Evolutionary conservation across 208 protist species (phyloP).

Genomic region (Crithidia thermophila): DNA sequence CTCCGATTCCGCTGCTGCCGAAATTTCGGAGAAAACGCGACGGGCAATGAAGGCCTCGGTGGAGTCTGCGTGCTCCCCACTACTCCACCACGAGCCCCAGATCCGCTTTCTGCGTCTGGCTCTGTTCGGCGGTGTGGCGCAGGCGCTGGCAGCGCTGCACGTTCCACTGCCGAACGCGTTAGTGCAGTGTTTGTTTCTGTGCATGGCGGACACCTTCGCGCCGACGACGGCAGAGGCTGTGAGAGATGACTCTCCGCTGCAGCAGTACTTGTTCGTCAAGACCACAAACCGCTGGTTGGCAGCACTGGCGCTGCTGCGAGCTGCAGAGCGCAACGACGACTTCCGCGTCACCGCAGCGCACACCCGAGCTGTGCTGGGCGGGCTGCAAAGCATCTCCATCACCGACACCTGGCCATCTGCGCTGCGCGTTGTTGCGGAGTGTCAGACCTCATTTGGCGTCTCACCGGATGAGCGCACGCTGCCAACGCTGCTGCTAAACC

Average conservation of each 20-base stretch:
- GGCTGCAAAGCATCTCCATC: slow-evolving; percentile 73
- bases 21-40: slow-evolving; percentile 17
- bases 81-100: slow-evolving; percentile 67
- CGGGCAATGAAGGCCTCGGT: slow-evolving; percentile 42
- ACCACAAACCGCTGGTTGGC: slow-evolving; percentile 44
- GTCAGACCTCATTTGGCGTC: slow-evolving; percentile 31
- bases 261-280: slow-evolving; percentile 21
- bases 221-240: not conserved
- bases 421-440: slow-evolving; percentile 39
- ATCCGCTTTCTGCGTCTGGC: slow-evolving; percentile 56
- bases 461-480: slow-evolving; percentile 54
- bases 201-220: slow-evolving; percentile 47
- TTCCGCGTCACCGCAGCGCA: slow-evolving; percentile 64
- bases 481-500: slow-evolving; percentile 60
- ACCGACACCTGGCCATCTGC: slow-evolving; percentile 54
- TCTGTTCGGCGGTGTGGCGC: slow-evolving; percentile 41
- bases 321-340: slow-evolving; percentile 14
- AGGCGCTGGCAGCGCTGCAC: slow-evolving; percentile 29
- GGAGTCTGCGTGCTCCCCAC: slow-evolving; percentile 54
- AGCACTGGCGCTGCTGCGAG: slow-evolving; percentile 46
- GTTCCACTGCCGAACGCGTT: slow-evolving; percentile 55
- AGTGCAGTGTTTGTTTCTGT: slow-evolving; percentile 73
- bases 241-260: not conserved
- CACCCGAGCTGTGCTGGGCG: slow-evolving; percentile 57
- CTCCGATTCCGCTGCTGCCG: not conserved